Evolutionary conservation across 192 early-diverging fungal species (phyloP).

Genomic region (Helicostylum pulchrum): DNA sequence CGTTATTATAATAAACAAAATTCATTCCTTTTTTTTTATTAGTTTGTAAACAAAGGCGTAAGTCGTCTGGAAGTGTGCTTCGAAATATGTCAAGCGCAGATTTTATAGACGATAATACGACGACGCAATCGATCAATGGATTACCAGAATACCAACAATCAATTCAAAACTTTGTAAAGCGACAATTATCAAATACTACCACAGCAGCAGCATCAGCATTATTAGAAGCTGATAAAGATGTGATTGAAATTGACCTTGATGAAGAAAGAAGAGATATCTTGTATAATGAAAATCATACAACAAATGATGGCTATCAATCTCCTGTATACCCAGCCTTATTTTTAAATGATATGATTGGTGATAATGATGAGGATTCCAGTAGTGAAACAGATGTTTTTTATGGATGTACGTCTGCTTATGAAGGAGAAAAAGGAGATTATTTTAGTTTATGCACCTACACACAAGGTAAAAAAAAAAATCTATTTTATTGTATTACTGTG

Average conservation of each 20-base stretch:
- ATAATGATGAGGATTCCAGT: not conserved
- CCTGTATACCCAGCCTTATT: slow-evolving; percentile 24
- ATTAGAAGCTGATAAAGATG: slow-evolving; percentile 12
- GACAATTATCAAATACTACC: not conserved
- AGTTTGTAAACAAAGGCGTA: slow-evolving; percentile 10
- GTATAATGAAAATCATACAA: not conserved
- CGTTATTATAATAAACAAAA: not conserved
- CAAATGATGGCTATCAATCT: slow-evolving; percentile 2
- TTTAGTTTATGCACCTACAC: not conserved
- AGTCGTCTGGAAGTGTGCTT: slow-evolving; percentile 4
- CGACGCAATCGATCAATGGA: not conserved
- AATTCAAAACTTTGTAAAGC: slow-evolving; percentile 10
- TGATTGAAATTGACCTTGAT: slow-evolving; percentile 13
- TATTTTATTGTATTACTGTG: not conserved
- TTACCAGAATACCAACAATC: slow-evolving; percentile 11
- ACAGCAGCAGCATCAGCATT: not conserved
- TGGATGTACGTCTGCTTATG: not conserved
- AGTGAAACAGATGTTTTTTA: not conserved
- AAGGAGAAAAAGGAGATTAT: slow-evolving; percentile 1
- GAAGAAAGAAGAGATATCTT: slow-evolving; percentile 10
- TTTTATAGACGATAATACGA: slow-evolving; percentile 3
- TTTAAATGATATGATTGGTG: not conserved
- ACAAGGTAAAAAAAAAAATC: slow-evolving; percentile 7
- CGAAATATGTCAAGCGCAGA: slow-evolving; percentile 14
- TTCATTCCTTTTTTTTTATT: not conserved